Base-by-base conservation (phyloP, 345 rosid species). In the Dimocarpus longan region DNA sequence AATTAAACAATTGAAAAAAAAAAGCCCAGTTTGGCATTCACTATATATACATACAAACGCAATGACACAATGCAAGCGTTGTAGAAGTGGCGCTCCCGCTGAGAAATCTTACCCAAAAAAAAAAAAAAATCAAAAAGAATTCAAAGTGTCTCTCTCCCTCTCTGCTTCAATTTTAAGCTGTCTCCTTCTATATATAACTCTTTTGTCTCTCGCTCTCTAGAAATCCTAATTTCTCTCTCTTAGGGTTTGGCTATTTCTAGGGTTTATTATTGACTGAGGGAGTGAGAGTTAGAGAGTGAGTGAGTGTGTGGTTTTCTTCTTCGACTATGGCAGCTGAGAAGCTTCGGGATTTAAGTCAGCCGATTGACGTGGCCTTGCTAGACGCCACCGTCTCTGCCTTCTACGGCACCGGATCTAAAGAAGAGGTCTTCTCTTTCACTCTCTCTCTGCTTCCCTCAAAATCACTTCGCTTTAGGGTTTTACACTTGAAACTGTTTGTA, bases 341-440 rank as follows among this genome's bases (percentile, higher is more conserved):
- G 86, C 93, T 97, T 66, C 80, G 98, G 76, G 97, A 97, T 88
- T 92, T 97, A 89, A 94, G 95, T 81, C 92, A 90, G 84, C 94
- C 98, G 77, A 93, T 97, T 81, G 98, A 97, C 86, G 99, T 94
- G 73, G 82, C 81, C 76, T 78, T 94, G 78, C 98, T 94, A 78
- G 98, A 97, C 79, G 98, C 98, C 46, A 97, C 99, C 69, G 98
- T 97, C 75, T 94, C 97, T 60, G 99, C 99, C 78, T 97, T 97
- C 89, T 97, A 94, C n/a, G 99, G 98, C 84, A 97, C 99, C 79
- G 98, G 99, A 97, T 97, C 99, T 85, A 97, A 97, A 68, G 97
- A 94, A 64, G 99, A 97, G 98, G 99, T 97, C 37, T 16, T 82
- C 44, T 10, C 18, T 46, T 37, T 1, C 43, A 68, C 62, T 46